These are phyloP conservation scores for Blepharisma stoltei DNA, from an alignment of 73 alveolate species.

Conservation along the genomic window DNA sequence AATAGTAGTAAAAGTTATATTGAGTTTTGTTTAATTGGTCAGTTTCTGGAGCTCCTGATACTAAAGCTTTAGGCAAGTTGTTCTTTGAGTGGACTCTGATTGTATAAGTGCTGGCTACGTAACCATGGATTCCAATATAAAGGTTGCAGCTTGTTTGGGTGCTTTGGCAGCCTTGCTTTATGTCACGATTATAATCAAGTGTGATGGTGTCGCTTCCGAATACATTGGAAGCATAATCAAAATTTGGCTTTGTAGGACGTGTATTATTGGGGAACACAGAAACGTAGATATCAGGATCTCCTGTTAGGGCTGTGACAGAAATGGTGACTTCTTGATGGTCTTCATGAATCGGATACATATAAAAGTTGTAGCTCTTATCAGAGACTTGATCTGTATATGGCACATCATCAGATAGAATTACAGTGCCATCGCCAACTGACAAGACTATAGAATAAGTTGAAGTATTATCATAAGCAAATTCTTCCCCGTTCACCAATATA, in stretches of 20 bases:
- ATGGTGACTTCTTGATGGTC: slow-evolving; percentile 29
- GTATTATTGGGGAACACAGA: slow-evolving; percentile 1
- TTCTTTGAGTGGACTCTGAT: slow-evolving; percentile 3
- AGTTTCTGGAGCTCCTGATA: not conserved
- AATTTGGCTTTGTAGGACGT: not conserved
- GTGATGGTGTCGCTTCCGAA: slow-evolving; percentile 25
- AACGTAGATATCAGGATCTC: slow-evolving; percentile 30
- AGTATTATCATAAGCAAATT: slow-evolving; percentile 2
- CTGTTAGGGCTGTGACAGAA: slow-evolving; percentile 26
- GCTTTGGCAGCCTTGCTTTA: slow-evolving; percentile 11
- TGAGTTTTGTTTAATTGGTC: not conserved
- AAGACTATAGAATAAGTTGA: not conserved
- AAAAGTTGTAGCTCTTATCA: not conserved
- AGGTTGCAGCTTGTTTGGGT: slow-evolving; percentile 7
- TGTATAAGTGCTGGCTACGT: not conserved
- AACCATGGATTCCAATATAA: slow-evolving; percentile 22
- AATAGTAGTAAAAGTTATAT: not conserved
- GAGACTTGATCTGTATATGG: slow-evolving; percentile 3
- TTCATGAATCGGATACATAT: not conserved
- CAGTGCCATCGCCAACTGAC: slow-evolving; percentile 6
- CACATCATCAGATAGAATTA: slow-evolving; percentile 9
- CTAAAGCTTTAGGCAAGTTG: not conserved
- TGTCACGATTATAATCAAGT: not conserved
- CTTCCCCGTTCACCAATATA: slow-evolving; percentile 7
- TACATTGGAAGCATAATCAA: slow-evolving; percentile 1